phyloP scores from a whole-genome alignment of 345 rosid genomes.

The Odontarrhena argentea region DNA sequence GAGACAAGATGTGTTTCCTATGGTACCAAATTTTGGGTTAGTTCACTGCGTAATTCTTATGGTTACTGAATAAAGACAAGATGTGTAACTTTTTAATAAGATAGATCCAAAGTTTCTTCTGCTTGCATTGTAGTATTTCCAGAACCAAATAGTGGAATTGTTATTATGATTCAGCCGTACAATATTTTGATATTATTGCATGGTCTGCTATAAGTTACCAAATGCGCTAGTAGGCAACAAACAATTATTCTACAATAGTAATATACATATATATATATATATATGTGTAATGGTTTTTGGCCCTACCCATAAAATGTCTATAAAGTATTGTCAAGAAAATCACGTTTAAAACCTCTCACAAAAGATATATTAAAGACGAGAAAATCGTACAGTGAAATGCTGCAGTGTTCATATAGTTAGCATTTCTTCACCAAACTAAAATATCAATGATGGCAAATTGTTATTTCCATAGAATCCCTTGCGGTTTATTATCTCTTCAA shows the following conservation, averaged over 20 bases:
- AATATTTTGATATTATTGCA: neutral
- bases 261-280: constrained; percentile 6
- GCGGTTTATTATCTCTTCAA: constrained; percentile 26
- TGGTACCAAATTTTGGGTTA: too few species aligned
- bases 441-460: constrained; percentile 26
- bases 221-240: constrained; percentile 3
- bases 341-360: neutral
- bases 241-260: constrained; percentile 21
- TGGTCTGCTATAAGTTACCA: constrained; percentile 2
- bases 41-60: too few species aligned
- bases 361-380: constrained; percentile 7
- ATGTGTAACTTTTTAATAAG: constrained; percentile 1
- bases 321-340: neutral
- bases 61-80: neutral
- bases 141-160: constrained; percentile 11
- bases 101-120: constrained; percentile 28
- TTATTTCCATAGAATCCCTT: constrained; percentile 22
- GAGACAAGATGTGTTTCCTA: too few species aligned
- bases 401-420: neutral
- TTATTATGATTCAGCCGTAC: constrained; percentile 10
- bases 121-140: constrained; percentile 28
- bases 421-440: constrained; percentile 4
- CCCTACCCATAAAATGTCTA: constrained; percentile 20
- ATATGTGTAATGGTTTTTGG: constrained; percentile 24
- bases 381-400: neutral